phyloP scores from a whole-genome alignment of 345 rosid genomes.

The Brassica juncea region DNA sequence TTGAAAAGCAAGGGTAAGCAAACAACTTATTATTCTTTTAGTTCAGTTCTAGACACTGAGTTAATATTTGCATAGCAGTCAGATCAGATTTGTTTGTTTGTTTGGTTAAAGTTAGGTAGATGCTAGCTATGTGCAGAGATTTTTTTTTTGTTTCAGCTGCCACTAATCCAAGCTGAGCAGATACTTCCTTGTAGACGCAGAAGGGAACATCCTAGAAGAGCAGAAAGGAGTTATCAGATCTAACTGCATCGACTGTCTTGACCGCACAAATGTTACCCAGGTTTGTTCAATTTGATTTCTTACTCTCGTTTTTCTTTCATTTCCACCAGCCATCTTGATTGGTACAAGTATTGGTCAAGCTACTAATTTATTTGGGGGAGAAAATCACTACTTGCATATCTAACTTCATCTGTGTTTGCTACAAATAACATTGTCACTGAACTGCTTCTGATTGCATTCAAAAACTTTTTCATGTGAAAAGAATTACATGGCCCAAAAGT shows the following conservation, averaged over 20 bases:
- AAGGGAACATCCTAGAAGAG: conserved; percentile 69
- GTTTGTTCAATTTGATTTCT: conserved; percentile 40
- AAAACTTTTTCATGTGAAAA: conserved; percentile 39
- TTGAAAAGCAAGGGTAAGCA: conserved; percentile 83
- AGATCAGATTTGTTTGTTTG: background rate
- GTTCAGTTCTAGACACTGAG: conserved; percentile 7
- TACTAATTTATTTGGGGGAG: background rate
- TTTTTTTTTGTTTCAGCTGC: conserved; percentile 43
- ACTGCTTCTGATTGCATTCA: conserved; percentile 9
- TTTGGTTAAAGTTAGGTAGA: conserved; percentile 19
- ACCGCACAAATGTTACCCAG: conserved; percentile 98
- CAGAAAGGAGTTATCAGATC: conserved; percentile 90
- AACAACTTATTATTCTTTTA: conserved; percentile 11
- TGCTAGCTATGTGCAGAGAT: conserved; percentile 42
- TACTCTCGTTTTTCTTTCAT: background rate
- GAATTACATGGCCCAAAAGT: conserved; percentile 82
- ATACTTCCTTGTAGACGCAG: conserved; percentile 70
- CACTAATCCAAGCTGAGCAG: conserved; percentile 77
- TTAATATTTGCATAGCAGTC: conserved; percentile 10
- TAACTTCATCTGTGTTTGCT: background rate
- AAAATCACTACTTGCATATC: background rate
- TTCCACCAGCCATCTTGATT: conserved; percentile 29
- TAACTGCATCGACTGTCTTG: conserved; percentile 97
- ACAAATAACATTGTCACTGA: conserved; percentile 2
- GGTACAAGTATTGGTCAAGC: background rate